Base-by-base conservation (phyloP, 495 filamentous ascomycete species). In the Xylaria flabelliformis region DNA sequence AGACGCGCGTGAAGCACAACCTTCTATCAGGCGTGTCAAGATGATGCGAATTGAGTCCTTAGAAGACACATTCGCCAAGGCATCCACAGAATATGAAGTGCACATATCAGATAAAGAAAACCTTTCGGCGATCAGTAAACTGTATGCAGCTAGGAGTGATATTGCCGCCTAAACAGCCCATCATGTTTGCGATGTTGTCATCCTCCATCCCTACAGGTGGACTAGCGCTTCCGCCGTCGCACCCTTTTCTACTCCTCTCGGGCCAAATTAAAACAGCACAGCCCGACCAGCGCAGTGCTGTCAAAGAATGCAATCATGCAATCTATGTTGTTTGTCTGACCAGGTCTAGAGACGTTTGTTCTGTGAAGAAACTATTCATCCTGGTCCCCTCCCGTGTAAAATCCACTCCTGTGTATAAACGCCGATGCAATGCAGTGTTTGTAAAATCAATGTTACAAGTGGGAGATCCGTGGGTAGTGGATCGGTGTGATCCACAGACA, bases 251-350 rank as follows among this genome's bases (percentile, higher is more conserved):
- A n/a, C 70, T 67, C 65, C 65, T 51, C 15, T 53, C 21, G 58
- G 64, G 64, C 53, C 70, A 63, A 81, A 85, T 84, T 85, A 85
- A 69, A 82, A 83, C 83, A 84, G 82, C 83, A 83, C 79, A 79
- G 71, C 88, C 53, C 87, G 89, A 90, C 89, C 89, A 88, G 90
- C 89, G 89, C 87, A 84, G 85, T 82, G 75, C 80, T 80, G 78
- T 80, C 79, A 78, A 74, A 76, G 72, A 76, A 55, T 79, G 73
- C 74, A 77, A 68, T 62, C 67, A 72, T 72, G 78, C 77, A 78
- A 77, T 82, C 79, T 79, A 77, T 77, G 70, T 73, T 70, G 50
- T 50, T 72, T 48, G 39, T 53, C 59, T 50, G 73, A 63, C 67
- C 70, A 67, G 64, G 62, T 74, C 72, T 70, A 72, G 21, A 19